Base-by-base conservation (phyloP, 2,329 filamentous ascomycete genomes). In the Phaeomoniella chlamydospora region DNA sequence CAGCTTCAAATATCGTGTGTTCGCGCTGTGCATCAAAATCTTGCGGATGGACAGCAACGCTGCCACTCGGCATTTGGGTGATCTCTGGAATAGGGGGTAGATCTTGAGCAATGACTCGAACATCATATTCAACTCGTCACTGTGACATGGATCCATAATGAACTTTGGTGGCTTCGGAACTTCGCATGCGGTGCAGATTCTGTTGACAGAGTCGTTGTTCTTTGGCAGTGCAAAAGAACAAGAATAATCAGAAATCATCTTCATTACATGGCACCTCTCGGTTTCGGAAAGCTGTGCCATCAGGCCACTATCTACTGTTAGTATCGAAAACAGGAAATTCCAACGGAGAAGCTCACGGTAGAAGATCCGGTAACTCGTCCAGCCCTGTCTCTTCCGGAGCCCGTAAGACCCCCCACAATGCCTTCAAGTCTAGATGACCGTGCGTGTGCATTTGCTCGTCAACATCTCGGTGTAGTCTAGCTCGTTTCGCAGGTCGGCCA, bases 21-120 rank as follows among this genome's bases (percentile, higher is more conserved):
- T 67, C 12, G 64, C 60, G 3, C 74, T 75, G 54, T 93, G 85
- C 33, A 70, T 65, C 16, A 82, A 65, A 29, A 90, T 60, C 32
- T 77, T 73, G 45, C 77, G 74, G 34, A 94, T 62, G 3, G 75
- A 69, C 39, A 79, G 57, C 74, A 90, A 84, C 6, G 78, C 77
- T 40, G 74, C 65, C 29, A 92, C 67, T 33, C 84, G 70, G 22
- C 74, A 65, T 32, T 65, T 68, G n/a, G 69, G 68, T 14, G 72
- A 73, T 39, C 61, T 54, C 15, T 56, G 52, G 12, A 66, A 49
- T 18, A 43, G 54, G 5, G 60, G 57, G 26, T 62, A 40, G 30
- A 64, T 49, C 13, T 57, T 48, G n/a, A 59, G 43, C 18, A 68
- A 57, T 2, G 64, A 62, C 9, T 56, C 53, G 59, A 56, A 52